Percentiles rank a stretch among this genome's conserved stretches.
Evolutionary conservation across 306 rosid genomes (phyloP).

Genomic region (Acacia acuminata): DNA sequence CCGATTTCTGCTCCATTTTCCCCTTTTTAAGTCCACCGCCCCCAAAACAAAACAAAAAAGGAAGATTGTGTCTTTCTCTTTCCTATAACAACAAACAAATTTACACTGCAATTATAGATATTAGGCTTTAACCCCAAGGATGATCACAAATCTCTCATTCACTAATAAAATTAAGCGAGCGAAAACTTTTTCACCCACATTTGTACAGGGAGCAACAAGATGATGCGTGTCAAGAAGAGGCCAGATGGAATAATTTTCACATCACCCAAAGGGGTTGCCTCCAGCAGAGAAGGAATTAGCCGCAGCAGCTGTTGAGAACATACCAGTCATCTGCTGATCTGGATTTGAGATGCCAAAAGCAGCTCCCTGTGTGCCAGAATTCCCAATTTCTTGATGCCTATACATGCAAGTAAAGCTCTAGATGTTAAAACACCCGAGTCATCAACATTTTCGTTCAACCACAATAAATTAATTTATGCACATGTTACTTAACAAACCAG

Average conservation of each 20-base stretch:
- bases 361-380: slow-evolving; percentile 46
- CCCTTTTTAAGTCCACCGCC: slow-evolving; percentile 1
- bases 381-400: slow-evolving; percentile 68
- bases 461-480: not conserved
- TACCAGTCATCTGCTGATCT: slow-evolving; percentile 56
- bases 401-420: slow-evolving; percentile 23
- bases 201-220: slow-evolving; percentile 51
- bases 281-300: slow-evolving; percentile 57
- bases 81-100: slow-evolving; percentile 45
- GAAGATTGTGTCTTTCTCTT: slow-evolving; percentile 31
- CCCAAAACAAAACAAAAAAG: not conserved
- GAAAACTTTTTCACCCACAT: slow-evolving; percentile 52
- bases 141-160: slow-evolving; percentile 33
- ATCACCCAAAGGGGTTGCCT: slow-evolving; percentile 87
- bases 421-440: not conserved
- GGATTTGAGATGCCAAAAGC: slow-evolving; percentile 59
- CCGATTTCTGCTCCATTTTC: slow-evolving; percentile 32
- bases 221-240: slow-evolving; percentile 47
- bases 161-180: slow-evolving; percentile 32
- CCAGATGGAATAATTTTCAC: slow-evolving; percentile 22
- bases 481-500: not conserved
- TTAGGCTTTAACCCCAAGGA: slow-evolving; percentile 34
- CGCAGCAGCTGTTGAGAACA: slow-evolving; percentile 56
- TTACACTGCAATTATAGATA: slow-evolving; percentile 43
- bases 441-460: not conserved